Base-by-base conservation (phyloP, 2,329 filamentous ascomycete genomes). In the Ophiocordyceps robertsii region DNA sequence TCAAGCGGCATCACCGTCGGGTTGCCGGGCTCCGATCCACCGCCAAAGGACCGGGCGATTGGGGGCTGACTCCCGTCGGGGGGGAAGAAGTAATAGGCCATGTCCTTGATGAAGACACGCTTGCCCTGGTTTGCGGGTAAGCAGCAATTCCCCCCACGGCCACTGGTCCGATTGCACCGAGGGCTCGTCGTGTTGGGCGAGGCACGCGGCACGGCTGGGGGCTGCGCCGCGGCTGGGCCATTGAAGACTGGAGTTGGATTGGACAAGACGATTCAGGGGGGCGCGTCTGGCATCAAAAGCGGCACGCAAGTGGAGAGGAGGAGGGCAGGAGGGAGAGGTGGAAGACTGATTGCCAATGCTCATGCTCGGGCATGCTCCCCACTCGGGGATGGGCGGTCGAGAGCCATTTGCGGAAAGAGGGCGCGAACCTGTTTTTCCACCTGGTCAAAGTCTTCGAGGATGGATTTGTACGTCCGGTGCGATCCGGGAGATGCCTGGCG, bases 81-180 rank as follows among this genome's bases (percentile, higher is more conserved):
- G 6, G 88, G 84, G 49, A 94, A 71, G 50, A 95, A 72, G 62
- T 96, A 96, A 64, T 95, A 83, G 43, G 84, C 82, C 68, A 96
- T 98, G 62, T 96, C 92, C 64, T 98, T 98, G 74, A 98, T 92
- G 68, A 96, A 95, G 54, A 94, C 69, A 53, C 90, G 84, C 69
- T 94, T 95, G 55, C 80, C 84, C 84, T 93, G 52, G 42, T 39
- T 52, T 56, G 24, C 58, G 39, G 60, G 54, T 54, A 43, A 47
- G 36, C 24, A 33, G 43, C 37, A 41, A 36, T 40, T 32, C 29
- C 39, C 32, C 37, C 6, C 33, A 36, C 33, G 14, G 9, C 29
- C 19, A 37, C 8, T 10, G 24, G 17, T 19, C 37, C 27, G 14
- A 6, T n/a, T 29, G n/a, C 10, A 13, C 27, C 3, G 11, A 17